phyloP scores from a whole-genome alignment of 2,329 filamentous ascomycete species.

The Microsporum canis region DNA sequence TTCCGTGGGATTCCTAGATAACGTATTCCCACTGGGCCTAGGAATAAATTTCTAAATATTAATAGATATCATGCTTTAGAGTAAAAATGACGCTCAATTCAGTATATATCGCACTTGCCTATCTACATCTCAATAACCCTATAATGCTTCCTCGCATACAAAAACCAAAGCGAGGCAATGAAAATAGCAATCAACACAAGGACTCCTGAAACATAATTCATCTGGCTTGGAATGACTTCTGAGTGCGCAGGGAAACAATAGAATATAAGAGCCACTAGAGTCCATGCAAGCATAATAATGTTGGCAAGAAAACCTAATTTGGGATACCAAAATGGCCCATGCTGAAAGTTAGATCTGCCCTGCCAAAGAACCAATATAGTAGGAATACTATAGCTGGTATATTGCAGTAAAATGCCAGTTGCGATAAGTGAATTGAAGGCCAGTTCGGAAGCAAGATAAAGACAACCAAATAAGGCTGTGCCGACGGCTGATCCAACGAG shows the following conservation, averaged over 20 bases:
- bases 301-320: not conserved
- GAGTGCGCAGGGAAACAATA: constrained; percentile 2
- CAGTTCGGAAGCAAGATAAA: not conserved
- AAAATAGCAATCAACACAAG: not conserved
- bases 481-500: not conserved
- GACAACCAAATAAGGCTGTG: not conserved
- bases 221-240: not conserved
- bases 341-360: not conserved
- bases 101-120: not conserved
- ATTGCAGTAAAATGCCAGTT: constrained; percentile 1
- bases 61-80: not conserved
- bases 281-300: not conserved
- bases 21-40: too few relatives aligned
- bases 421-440: constrained; percentile 4
- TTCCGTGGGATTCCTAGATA: too few relatives aligned
- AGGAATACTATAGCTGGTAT: constrained; percentile 2
- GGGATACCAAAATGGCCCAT: constrained; percentile 3
- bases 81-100: not conserved
- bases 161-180: constrained; percentile 1
- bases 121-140: not conserved
- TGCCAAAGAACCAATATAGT: not conserved
- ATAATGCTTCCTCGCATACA: not conserved
- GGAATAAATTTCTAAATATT: too few relatives aligned
- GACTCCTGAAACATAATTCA: constrained; percentile 2
- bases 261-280: not conserved